These are phyloP conservation scores for Ceriops tagal DNA, from an alignment of 345 rosid genomes.

Conservation along the genomic window DNA sequence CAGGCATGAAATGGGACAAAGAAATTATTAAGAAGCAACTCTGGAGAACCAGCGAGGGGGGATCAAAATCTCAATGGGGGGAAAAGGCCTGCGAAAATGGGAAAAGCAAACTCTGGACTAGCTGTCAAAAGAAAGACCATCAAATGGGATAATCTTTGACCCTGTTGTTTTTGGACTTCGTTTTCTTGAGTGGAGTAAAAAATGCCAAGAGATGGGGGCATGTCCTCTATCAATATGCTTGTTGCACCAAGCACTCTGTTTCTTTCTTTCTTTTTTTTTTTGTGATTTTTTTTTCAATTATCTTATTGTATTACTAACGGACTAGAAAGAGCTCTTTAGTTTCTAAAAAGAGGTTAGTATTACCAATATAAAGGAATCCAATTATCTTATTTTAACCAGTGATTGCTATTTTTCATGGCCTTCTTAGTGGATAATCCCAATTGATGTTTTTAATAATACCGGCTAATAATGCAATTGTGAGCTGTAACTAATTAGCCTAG, in stretches of 20 bases:
- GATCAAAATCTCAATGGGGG: constrained; percentile 1
- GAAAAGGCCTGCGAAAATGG: constrained; percentile 10
- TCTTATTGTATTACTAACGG: too few species aligned
- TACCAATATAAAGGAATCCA: too few species aligned
- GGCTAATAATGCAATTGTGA: too few species aligned
- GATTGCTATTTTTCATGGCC: too few species aligned
- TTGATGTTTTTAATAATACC: too few species aligned
- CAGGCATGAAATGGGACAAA: constrained; percentile 1
- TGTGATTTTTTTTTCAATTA: too few species aligned
- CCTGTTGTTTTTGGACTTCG: constrained; percentile 9
- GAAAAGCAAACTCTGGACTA: constrained; percentile 29
- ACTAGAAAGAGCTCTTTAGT: too few species aligned
- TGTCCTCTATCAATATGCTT: background rate
- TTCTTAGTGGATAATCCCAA: too few species aligned
- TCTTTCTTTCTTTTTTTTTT: too few species aligned
- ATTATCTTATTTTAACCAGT: too few species aligned
- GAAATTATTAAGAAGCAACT: constrained; percentile 17
- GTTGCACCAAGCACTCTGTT: background rate
- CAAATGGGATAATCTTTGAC: constrained; percentile 51
- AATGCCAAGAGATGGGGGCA: background rate
- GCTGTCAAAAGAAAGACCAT: constrained; percentile 39
- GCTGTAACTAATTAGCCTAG: too few species aligned
- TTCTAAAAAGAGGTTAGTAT: too few species aligned
- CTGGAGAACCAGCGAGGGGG: background rate
- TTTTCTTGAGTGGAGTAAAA: constrained; percentile 4